Base-by-base conservation (phyloP, 176 grass and related monocot genomes). In the Cocos nucifera region DNA sequence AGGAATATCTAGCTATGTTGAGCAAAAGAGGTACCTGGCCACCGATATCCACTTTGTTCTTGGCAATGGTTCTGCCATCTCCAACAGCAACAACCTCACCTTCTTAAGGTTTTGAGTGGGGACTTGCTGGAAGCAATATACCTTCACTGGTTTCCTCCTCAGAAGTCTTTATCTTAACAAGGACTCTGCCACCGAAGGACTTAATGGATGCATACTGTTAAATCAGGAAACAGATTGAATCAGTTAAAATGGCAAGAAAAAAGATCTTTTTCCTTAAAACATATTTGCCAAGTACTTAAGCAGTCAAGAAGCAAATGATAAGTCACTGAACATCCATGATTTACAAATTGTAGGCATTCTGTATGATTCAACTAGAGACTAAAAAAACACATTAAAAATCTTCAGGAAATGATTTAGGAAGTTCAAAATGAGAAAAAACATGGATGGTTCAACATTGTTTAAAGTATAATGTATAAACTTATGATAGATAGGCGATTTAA, bases 71-170 rank as follows among this genome's bases (percentile, higher is more conserved):
- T 61, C 75, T 79, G 67, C 87, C 87, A 28, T 97, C 87, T 53
- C 87, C 87, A 71, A 85, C 15, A 1, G 84, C 84, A 69, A 97
- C 81, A 4, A 91, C 81, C 55, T 97, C 84, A 57, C 87, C 84
- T 57, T 74, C 79, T 65, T 91, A 59, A 57, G 93, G 88, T 66
- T 83, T 91, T 17, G 75, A 76, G 17, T 91, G 83, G 5, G 87
- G 73, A 53, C 63, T 70, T 2, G 70, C 61, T 30, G 87, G 87
- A 19, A 91, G 87, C 59, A 88, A 76, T 63, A 91, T 84, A 27
- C 93, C 93, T 57, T 87, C 87, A 10, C 59, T 75, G 23, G 93
- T 91, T 65, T 80, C 85, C 21, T 85, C 87, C 56, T 91, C 93
- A 2, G 78, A 70, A 9, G 72, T 65, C 19, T 88, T 97, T 15